Base-by-base conservation (phyloP, 352 stramenopile species). In the Albugo laibachii region DNA sequence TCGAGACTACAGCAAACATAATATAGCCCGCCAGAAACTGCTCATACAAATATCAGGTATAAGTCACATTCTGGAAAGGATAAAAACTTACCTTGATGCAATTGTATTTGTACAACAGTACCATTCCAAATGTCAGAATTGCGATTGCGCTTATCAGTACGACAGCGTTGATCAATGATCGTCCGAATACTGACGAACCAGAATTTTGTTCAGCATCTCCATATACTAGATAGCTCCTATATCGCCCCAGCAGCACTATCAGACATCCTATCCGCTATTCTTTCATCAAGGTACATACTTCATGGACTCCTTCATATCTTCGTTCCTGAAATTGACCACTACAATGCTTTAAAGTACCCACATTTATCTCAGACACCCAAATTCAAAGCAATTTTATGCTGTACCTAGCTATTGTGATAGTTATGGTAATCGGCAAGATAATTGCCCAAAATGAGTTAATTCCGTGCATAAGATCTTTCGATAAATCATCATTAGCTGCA, bases 401-500 rank as follows among this genome's bases (percentile, higher is more conserved):
- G 21, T 56, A 65, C 58, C 58, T 66, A 0, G 76, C 72, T 8
- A 85, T 19, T 46, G 82, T 62, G 74, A 91, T 91, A 2, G 77
- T 91, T 47, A 87, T 56, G 42, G 70, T 82, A 13, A 91, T 71
- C 5, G 77, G 77, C 41, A 75, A 83, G 4, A 87, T 69, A 34
- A 91, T 74, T 39, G 75, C 77, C 74, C 74, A 87, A 58, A 91
- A 91, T 41, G 74, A 87, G 56, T 87, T 86, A 51, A 91, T 75
- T 46, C 74, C 72, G 61, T 91, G 77, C 74, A 87, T 86, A 18
- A 91, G 57, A 42, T 83, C 77, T 18, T 76, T 69, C 24, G 69
- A 67, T 13, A 56, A 52, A 27, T 75, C 69, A 24, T 19, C 8
- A 43, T 19, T 8, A 24, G 38, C 16, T 3, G 8, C 3, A 43